Evolutionary conservation across 176 grass and related monocot genomes (phyloP), one percentile per base, ranked within the genome.

Genomic region (Ananas comosus): DNA sequence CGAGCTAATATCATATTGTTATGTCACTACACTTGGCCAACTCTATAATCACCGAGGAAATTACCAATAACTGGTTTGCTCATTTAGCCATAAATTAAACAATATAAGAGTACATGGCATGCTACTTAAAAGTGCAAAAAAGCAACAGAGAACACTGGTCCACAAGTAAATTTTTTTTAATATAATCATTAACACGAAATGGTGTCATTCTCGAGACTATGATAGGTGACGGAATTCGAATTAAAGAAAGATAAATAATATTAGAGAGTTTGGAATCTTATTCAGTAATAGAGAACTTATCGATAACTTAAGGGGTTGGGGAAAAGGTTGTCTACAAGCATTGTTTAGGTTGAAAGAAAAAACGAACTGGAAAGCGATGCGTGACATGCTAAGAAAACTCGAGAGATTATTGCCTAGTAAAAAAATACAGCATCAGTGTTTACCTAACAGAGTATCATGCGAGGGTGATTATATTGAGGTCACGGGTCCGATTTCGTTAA

Each of bases 291-390:
- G 42, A 14, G 14, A 14, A 61, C 16, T 19, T 70, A 10, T 66
- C 9, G 73, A 47, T 75, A 28, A 29, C 73, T 75, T 75, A 5
- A 10, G 63, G 66, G 50, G 27, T 61, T 48, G 63, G 73, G 16
- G 0, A 75, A 75, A 64, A 24, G 73, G 28, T 75, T 66, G 73
- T 53, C 64, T 66, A 50, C 73, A 75, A 75, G 73, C 63, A 75
- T 66, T 13, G 49, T 65, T 51, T 18, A 66, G 1, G 14, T 2
- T 53, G 73, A 13, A 28, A 33, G 2, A 61, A 61, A 61, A n/a
- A 61, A 22, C 10, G 10, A 61, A 61, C n/a, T 61, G 2, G 56
- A 61, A 61, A 61, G 6, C 21, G 17, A 61, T 61, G 56, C 21
- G 16, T 11, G 56, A 61, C 56, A 61, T 61, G 2, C 17, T 18